phyloP scores from a whole-genome alignment of 345 rosid species.

The Salix udensis region DNA sequence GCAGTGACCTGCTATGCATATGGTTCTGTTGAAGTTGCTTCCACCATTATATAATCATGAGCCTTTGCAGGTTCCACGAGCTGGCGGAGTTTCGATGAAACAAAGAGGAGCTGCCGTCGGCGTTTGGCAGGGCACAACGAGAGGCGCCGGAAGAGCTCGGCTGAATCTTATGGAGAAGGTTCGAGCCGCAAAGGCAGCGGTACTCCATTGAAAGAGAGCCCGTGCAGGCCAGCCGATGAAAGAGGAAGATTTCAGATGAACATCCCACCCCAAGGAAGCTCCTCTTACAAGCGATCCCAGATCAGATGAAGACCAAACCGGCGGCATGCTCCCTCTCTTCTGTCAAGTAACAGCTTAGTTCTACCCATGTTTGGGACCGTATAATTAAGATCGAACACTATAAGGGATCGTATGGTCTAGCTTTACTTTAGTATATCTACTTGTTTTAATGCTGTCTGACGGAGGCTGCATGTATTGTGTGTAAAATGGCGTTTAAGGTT shows the following conservation, averaged over 20 bases:
- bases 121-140: constrained; percentile 85
- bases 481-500: not conserved
- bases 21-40: not conserved
- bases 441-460: not conserved
- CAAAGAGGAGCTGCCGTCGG: constrained; percentile 77
- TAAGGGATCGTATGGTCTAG: not conserved
- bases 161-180: constrained; percentile 52
- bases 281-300: constrained; percentile 35
- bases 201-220: constrained; percentile 32
- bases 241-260: constrained; percentile 26
- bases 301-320: constrained; percentile 38
- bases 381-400: not conserved
- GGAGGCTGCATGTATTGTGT: not conserved
- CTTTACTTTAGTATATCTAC: not conserved
- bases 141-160: constrained; percentile 64
- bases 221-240: constrained; percentile 37
- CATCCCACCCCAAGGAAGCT: constrained; percentile 27
- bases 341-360: constrained; percentile 35
- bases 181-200: constrained; percentile 40
- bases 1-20: not conserved
- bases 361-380: not conserved
- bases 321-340: constrained; percentile 77
- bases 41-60: not conserved
- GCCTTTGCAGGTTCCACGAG: constrained; percentile 56
- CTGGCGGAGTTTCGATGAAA: constrained; percentile 69